Evolutionary conservation across 495 filamentous ascomycete genomes (phyloP), one percentile per base, ranked within the genome.

Genomic region (Penicillium desertorum): DNA sequence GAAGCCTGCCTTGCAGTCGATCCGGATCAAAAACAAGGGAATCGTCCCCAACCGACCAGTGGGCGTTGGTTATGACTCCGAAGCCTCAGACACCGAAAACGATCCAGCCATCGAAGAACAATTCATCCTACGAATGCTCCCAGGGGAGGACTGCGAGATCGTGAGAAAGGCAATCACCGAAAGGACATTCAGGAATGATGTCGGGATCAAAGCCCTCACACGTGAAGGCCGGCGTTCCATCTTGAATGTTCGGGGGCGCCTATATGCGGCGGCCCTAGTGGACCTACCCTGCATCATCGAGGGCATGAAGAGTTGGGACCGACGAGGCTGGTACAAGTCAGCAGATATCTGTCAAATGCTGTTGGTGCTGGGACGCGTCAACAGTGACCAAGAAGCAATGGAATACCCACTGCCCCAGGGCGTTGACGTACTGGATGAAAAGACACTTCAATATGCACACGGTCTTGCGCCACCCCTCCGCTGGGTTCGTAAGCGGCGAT

Each of bases 281-380:
- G 93, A 98, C 58, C 76, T 99, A 11, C 94, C 94, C 0, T 93
- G 87, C 60, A 88, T 99, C 56, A 84, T 96, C 2, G 94, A 99
- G 71, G 88, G 86, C 9, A 95, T 95, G 86, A 99, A 99, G 75
- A 92, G 87, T 51, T 96, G 94, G 88, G 94, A 98, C 64, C 87
- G 86, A 67, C 90, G 87, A 57, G 83, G 86, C 22, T 94, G 92
- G 83, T 92, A 91, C 77, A 99, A 99, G 74, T 88, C 87, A 4
- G 89, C 89, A 4, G 95, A 99, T 72, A 85, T 99, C 8, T 94
- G 88, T 58, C 95, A 99, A 77, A 96, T 99, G 90, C 79, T 98
- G 3, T 73, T 95, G 30, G 88, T 97, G 0, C 80, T 92, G 54
- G 88, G 88, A 3, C 76, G 66, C 32, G 84, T 96, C 23, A 64